A percentile compares a stretch with the other conserved stretches of the same genome.
phyloP scores from a whole-genome alignment of 176 grass and related monocot species.

The Calamus simplicifolius region DNA sequence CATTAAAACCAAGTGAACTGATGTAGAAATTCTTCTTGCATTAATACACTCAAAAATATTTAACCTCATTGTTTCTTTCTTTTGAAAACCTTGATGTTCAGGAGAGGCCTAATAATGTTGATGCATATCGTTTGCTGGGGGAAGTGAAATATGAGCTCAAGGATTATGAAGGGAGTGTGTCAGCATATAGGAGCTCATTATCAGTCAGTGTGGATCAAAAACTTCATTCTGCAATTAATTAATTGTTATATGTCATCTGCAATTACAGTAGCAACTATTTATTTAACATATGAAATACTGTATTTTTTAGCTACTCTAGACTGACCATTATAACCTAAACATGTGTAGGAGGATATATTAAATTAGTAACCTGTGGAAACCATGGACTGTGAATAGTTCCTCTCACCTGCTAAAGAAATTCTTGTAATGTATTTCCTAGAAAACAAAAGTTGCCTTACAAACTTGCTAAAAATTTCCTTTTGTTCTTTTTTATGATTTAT shows the following conservation, averaged over 20 bases:
- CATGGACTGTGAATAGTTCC: too few species aligned
- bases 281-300: background rate
- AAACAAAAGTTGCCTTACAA: background rate
- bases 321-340: too few species aligned
- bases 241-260: constrained; percentile 14
- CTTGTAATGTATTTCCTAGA: too few species aligned
- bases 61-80: constrained; percentile 12
- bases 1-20: background rate
- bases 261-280: background rate
- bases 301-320: background rate
- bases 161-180: constrained; percentile 80
- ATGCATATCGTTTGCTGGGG: constrained; percentile 80
- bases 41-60: constrained; percentile 10
- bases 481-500: constrained; percentile 16
- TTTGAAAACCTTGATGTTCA: constrained; percentile 35
- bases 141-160: constrained; percentile 94
- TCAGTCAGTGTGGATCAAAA: constrained; percentile 37
- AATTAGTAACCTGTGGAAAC: too few species aligned
- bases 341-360: too few species aligned
- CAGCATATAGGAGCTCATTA: constrained; percentile 58
- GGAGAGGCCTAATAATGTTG: constrained; percentile 73
- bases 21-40: background rate
- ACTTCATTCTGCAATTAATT: background rate
- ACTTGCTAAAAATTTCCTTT: background rate
- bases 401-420: too few species aligned